Evolutionary conservation across 768 basidiomycete species (phyloP), one percentile per base, ranked within the genome.

Genomic region (Cantharellus cinnabarinus): DNA sequence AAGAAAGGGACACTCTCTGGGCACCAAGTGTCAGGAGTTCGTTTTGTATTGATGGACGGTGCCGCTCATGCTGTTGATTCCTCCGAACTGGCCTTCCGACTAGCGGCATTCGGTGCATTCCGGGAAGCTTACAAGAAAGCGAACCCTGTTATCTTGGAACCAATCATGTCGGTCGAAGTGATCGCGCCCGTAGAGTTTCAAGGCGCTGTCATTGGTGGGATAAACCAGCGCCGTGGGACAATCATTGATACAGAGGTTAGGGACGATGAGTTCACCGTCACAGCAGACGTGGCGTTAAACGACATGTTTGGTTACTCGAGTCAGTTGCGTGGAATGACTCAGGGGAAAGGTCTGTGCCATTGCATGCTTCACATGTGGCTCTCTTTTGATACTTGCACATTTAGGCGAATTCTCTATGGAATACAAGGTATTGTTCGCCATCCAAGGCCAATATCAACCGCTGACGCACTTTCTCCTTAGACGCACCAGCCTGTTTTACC

Each of bases 301-400:
- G 94, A 98, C 65, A 98, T 98, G 94, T 99, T 99, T 67, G 88
- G 89, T 15, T 97, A 97, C 69, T 93, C 91, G 42, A 89, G 82
- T 65, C 85, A 89, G 65, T 75, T 98, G 51, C 81, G 94, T 60
- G 94, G 94, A 2, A 81, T 80, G 60, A 99, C 95, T 0, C 95
- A 98, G 71, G 95, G 94, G 66, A 98, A 99, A 74, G 91, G 90
- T 65, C 83, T 85, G 72, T 82, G 20, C 20, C 63, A 81, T 85
- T 82, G 81, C 81, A 82, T 42, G 41, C 44, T 58, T 50, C 58
- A 34, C 41, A 42, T 39, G 14, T 37, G 7, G 38, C 35, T 37
- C 52, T 14, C 35, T 54, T 10, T 64, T 82, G 80, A 67, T 51
- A 44, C 38, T 2, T 50, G 15, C 42, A 15, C n/a, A 50, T 48